Conservation (phyloP, 176 grass and related monocot species). For the Ensete ventricosum region DNA sequence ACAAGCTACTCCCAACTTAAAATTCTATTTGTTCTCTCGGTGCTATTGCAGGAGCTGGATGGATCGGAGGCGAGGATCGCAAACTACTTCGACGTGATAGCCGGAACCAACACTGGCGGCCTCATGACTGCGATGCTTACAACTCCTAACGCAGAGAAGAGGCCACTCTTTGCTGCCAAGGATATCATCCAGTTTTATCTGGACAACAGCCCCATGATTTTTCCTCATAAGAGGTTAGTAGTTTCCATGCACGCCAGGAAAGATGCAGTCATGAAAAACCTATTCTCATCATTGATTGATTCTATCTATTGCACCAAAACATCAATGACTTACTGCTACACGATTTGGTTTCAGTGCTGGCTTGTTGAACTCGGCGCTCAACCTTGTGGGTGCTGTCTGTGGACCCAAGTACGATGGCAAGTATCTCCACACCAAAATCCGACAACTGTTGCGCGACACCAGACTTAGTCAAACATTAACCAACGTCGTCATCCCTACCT, state of each 20-base stretch:
- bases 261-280: too few relatives aligned
- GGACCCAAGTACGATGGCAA: conserved; percentile 44
- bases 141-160: conserved; percentile 30
- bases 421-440: conserved; percentile 44
- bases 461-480: too few relatives aligned
- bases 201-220: conserved; percentile 52
- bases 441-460: too few relatives aligned
- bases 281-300: too few relatives aligned
- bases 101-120: conserved; percentile 66
- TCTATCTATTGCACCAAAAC: not conserved
- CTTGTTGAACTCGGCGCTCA: not conserved
- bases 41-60: conserved; percentile 39
- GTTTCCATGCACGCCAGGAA: not conserved
- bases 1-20: conserved; percentile 24
- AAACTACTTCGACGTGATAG: conserved; percentile 71
- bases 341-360: not conserved
- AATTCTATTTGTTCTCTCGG: conserved; percentile 42
- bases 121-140: conserved; percentile 53
- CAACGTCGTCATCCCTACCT: too few relatives aligned
- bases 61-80: conserved; percentile 41
- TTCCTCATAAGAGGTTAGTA: conserved; percentile 30
- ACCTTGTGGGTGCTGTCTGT: not conserved
- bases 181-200: conserved; percentile 48
- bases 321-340: too few relatives aligned
- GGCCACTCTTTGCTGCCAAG: conserved; percentile 43